Evolutionary conservation across 2,329 filamentous ascomycete genomes (phyloP), one percentile per base, ranked within the genome.

Genomic region (Xenosphaeropsis pyriputrescens): DNA sequence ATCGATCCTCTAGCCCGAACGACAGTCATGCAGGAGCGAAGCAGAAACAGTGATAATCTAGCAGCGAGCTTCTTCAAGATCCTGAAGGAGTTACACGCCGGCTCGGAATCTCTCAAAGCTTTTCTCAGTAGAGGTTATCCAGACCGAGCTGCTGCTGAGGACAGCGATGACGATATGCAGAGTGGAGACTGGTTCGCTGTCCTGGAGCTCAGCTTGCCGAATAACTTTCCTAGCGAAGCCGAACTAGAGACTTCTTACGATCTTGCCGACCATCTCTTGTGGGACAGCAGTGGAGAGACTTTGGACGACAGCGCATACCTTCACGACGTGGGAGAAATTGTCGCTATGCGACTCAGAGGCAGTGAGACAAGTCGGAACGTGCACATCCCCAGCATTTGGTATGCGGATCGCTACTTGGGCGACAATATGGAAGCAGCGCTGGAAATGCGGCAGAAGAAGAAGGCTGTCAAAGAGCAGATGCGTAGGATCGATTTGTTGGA

Each of bases 391-490:
- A 53, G 56, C 32, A 53, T 64, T 11, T 63, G 72, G 43, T 73
- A 70, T 45, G 63, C 67, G 1, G 70, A 74, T 49, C 63, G 61
- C n/a, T 75, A 73, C 40, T 51, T 70, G 37, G 54, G 57, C 35
- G 52, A 47, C 9, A 60, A 63, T 12, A 64, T 62, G 39, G 55
- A 65, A 9, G 62, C 67, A 37, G 64, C 68, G 12, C 43, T 61
- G 7, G 57, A 59, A 6, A 67, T 72, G 54, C 49, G 53, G 13
- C 32, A 46, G 22, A 38, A 45, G 34, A 54, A 55, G 40, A 43
- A 13, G 38, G 52, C 32, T 63, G 65, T 41, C 45, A 46, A 36
- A 40, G 58, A 45, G 46, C 54, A 46, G 12, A 35, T 52, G 6
- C 32, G 47, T 6, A 40, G 37, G 17, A 52, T 57, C 14, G 39